Evolutionary conservation across 257 asterid species (phyloP).

Genomic region (Solanum arcanum): DNA sequence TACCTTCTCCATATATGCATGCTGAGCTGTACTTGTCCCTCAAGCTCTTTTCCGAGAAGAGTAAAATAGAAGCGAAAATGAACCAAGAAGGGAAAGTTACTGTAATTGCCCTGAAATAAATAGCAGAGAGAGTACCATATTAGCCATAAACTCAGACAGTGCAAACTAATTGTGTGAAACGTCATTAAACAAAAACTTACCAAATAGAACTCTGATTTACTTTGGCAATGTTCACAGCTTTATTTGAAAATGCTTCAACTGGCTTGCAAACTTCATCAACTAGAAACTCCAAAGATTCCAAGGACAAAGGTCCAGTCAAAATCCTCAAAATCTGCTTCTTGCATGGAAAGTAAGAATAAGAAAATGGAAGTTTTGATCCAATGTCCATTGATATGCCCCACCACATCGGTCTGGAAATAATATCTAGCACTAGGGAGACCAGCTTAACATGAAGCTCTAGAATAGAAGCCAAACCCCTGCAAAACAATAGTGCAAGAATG

Average conservation of each 20-base stretch:
- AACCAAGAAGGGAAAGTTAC: constrained; percentile 74
- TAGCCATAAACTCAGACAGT: constrained; percentile 5
- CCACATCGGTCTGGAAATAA: constrained; percentile 62
- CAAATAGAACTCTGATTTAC: constrained; percentile 58
- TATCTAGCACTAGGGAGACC: constrained; percentile 42
- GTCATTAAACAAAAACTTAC: constrained; percentile 24
- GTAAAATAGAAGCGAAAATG: constrained; percentile 47
- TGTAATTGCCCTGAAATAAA: constrained; percentile 44
- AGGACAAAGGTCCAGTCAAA: constrained; percentile 49
- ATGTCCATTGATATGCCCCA: constrained; percentile 71
- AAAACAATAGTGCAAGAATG: constrained; percentile 25
- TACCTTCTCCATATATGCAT: constrained; percentile 1
- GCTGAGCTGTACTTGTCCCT: constrained; percentile 10
- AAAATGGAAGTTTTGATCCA: constrained; percentile 56
- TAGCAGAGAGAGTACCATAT: background rate
- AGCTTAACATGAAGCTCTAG: constrained; percentile 50
- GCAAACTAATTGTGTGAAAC: background rate
- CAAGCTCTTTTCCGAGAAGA: constrained; percentile 24
- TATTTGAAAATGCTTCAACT: constrained; percentile 18
- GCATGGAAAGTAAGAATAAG: constrained; percentile 57
- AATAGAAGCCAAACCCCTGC: constrained; percentile 79
- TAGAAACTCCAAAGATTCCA: constrained; percentile 38
- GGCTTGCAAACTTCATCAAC: constrained; percentile 24
- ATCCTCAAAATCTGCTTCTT: constrained; percentile 31
- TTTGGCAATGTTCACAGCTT: constrained; percentile 15